phyloP scores from a whole-genome alignment of 2,329 filamentous ascomycete genomes.

The Magnaporthiopsis rhizophila region DNA sequence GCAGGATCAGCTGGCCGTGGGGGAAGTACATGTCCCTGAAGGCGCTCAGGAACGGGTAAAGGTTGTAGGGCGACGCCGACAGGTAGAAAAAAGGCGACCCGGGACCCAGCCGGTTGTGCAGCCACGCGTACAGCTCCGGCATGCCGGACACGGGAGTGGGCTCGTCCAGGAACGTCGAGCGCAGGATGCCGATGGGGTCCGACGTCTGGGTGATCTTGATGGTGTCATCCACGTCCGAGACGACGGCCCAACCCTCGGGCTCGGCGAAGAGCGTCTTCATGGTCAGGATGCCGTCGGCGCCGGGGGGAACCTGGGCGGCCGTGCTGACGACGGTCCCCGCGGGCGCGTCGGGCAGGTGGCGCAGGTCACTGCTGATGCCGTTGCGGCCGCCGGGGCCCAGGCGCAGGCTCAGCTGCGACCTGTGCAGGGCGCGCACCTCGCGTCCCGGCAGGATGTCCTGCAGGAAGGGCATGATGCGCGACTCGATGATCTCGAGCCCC shows the following conservation, averaged over 20 bases:
- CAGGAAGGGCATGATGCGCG: slow-evolving; percentile 68
- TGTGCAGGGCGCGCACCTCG: slow-evolving; percentile 55
- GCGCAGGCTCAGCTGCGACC: slow-evolving; percentile 31
- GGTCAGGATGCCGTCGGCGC: slow-evolving; percentile 45
- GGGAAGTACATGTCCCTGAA: slow-evolving; percentile 69
- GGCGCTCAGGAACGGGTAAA: slow-evolving; percentile 75
- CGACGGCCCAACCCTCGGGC: slow-evolving; percentile 72
- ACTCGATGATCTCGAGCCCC: slow-evolving; percentile 49
- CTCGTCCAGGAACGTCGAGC: slow-evolving; percentile 72
- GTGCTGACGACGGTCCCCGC: slow-evolving; percentile 39
- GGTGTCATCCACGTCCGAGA: slow-evolving; percentile 90
- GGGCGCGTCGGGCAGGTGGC: slow-evolving; percentile 35
- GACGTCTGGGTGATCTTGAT: slow-evolving; percentile 86
- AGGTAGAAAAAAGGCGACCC: slow-evolving; percentile 84
- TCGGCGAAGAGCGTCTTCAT: slow-evolving; percentile 64
- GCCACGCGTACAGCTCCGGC: slow-evolving; percentile 70
- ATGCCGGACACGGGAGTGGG: slow-evolving; percentile 68
- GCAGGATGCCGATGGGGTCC: slow-evolving; percentile 71
- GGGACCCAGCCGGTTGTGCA: slow-evolving; percentile 45
- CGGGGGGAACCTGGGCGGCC: slow-evolving; percentile 40
- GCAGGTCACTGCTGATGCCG: slow-evolving; percentile 61
- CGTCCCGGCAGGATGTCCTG: slow-evolving; percentile 66
- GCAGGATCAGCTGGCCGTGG: slow-evolving; percentile 71
- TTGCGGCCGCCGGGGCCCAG: slow-evolving; percentile 65
- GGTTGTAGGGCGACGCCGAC: slow-evolving; percentile 87